A percentile compares a stretch with the other conserved stretches of the same genome.
phyloP scores from a whole-genome alignment of 1,284 basidiomycete species.

The Pseudozyma tsukubaensis region DNA sequence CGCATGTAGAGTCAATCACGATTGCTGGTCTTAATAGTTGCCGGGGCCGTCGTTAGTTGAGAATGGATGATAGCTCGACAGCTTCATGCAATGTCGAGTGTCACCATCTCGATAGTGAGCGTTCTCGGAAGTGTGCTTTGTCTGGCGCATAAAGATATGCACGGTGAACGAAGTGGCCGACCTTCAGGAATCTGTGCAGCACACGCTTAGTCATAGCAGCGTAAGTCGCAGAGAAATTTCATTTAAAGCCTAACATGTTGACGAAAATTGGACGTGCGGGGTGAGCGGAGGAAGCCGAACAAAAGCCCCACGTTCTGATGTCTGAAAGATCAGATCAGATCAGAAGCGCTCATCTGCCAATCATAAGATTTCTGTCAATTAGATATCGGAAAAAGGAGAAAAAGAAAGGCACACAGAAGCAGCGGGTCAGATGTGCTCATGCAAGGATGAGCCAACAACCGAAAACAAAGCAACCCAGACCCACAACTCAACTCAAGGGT shows the following conservation, averaged over 20 bases:
- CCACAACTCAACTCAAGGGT: too few relatives aligned
- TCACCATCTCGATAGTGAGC: background rate
- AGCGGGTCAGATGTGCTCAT: constrained; percentile 1
- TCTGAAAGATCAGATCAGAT: constrained; percentile 9
- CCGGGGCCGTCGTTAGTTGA: background rate
- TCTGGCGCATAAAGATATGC: background rate
- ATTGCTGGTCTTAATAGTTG: too few relatives aligned
- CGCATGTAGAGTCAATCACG: too few relatives aligned
- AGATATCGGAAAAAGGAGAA: background rate
- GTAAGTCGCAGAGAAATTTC: background rate
- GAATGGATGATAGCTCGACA: background rate
- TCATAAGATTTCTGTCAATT: background rate
- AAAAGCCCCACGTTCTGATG: constrained; percentile 8
- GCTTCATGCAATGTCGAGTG: background rate
- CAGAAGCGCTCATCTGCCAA: constrained; percentile 1
- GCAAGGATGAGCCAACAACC: too few relatives aligned
- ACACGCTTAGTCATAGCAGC: background rate
- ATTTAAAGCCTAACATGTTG: background rate
- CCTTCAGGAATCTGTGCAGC: background rate
- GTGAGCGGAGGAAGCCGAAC: background rate
- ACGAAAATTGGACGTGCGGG: background rate
- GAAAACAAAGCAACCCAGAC: too few relatives aligned
- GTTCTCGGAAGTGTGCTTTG: background rate
- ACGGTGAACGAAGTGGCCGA: constrained; percentile 23
- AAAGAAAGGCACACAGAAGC: background rate